Evolutionary conservation across 345 rosid genomes (phyloP), one percentile per base, ranked within the genome.

Genomic region (Bruguiera gymnorhiza): DNA sequence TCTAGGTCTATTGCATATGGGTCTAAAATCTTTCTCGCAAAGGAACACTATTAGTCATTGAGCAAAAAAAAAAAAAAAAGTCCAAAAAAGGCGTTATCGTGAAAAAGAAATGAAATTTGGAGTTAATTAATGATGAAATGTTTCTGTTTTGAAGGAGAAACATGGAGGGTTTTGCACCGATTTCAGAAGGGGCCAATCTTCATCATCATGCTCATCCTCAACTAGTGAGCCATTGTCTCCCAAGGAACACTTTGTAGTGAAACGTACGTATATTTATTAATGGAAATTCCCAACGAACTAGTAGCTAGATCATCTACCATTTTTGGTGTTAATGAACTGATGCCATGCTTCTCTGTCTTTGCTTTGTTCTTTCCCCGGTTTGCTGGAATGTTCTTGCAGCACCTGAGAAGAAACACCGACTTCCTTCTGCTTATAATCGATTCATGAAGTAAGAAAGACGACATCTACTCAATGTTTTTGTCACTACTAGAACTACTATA

Each of bases 361-460:
- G 62, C 55, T n/a, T 67, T 59, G 29, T 6, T 57, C 3, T 55
- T 55, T 24, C 3, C 29, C 30, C 5, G 50, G 50, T 3, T 13
- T 43, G 50, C 4, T 13, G 50, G 50, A 43, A 43, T 43, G 50
- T 13, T 13, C 16, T 13, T 65, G 74, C 82, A 95, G 99, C 98
- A 63, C 99, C 98, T 18, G 97, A 92, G 89, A 95, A 90, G 96
- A 95, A 95, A 75, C 99, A 92, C 83, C 82, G 97, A 70, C 99
- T 95, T 67, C 99, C 99, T 72, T 95, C 99, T 54, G 98, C 99
- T 70, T 95, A 95, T 81, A 95, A 95, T 68, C 86, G 99, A 50
- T 95, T 95, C 83, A 95, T 92, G 98, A 92, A 86, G 99, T 95
- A 86, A 78, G 86, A 20, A 16, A 27, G 55, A 15, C 8, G 15